Evolutionary conservation across 257 asterid genomes (phyloP).

Genomic region (Buddleja alternifolia): DNA sequence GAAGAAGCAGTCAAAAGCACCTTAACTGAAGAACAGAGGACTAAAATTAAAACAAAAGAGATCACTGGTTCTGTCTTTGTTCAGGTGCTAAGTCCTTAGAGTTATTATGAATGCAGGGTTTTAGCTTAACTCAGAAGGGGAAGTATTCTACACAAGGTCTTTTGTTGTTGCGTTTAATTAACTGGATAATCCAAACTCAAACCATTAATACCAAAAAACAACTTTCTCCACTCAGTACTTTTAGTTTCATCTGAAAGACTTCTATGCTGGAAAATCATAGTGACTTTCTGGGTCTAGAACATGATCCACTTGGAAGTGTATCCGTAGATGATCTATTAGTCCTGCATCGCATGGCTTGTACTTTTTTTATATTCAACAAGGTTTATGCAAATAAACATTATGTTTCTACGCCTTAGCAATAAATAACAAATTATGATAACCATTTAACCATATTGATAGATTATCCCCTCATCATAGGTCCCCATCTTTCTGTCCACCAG

Average conservation of each 20-base stretch:
- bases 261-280: background rate
- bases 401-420: background rate
- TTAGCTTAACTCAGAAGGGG: background rate
- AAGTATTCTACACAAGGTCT: background rate
- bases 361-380: conserved; percentile 4
- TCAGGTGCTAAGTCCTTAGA: background rate
- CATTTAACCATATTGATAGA: background rate
- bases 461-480: background rate
- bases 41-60: background rate
- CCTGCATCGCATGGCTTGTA: no score
- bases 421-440: background rate
- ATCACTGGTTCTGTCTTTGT: background rate
- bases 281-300: background rate
- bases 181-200: background rate
- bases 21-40: background rate
- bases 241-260: background rate
- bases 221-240: background rate
- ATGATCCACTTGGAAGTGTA: conserved; percentile 20
- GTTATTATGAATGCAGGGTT: background rate
- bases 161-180: background rate
- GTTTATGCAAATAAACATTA: background rate
- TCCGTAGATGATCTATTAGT: no score
- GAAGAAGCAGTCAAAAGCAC: background rate
- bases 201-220: background rate
- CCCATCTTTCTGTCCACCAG: background rate